Evolutionary conservation across 2,329 filamentous ascomycete species (phyloP), one percentile per base, ranked within the genome.

Genomic region (Coniochaeta sp.): DNA sequence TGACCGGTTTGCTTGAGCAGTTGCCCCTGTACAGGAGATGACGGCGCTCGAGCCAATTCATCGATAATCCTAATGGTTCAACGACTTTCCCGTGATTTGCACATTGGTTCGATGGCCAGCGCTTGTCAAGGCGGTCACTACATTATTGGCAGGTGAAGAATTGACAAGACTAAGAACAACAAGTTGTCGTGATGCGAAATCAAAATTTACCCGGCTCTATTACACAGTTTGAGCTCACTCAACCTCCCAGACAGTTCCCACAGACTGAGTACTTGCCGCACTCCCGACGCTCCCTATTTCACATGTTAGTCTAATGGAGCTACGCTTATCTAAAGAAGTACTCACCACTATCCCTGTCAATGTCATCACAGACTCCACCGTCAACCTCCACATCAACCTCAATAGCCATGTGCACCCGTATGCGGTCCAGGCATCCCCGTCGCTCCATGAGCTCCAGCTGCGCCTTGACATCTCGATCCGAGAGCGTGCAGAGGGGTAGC

Each of bases 371-470:
- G 24, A 4, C 43, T 11, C 5, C 31, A 26, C 6, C 55, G 40
- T 17, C 33, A 17, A 33, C 33, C 31, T 24, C 55, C n/a, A 44
- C 22, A 58, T 58, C 56, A 4, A 58, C 38, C 36, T 58, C 56
- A 19, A 58, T n/a, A 33, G 56, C 56, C 56, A 58, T 58, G 22
- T 58, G 34, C 22, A 58, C 56, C 22, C 56, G 9, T 11, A 58
- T 26, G 6, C 56, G 17, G 17, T 58, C 56, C 56, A 16, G 9
- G 8, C 38, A 58, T 16, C 56, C 56, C 56, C 56, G 12, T 12
- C 38, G 26, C 38, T 44, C 56, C 34, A 58, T 34, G 6, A 58
- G 12, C 34, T 58, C 56, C 17, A 40, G 38, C 56, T 58, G 56
- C 34, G 34, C 33, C 56, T 14, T 19, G 9, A 58, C 28, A 6